Base-by-base conservation (phyloP, 164 flowering plant genomes). In the Aristolochia contorta region DNA sequence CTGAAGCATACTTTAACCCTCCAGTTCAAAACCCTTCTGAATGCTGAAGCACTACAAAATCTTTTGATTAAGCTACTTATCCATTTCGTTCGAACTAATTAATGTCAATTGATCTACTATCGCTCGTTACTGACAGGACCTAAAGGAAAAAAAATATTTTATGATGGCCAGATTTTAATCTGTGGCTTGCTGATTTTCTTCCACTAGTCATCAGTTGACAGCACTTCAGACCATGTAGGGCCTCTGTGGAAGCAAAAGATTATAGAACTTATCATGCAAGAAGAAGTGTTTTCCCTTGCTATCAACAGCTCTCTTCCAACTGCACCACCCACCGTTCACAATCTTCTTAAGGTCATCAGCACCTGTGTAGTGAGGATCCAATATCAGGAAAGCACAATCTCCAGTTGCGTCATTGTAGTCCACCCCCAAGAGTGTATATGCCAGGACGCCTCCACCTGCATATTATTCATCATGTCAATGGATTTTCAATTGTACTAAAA, bases 391-490 rank as follows among this genome's bases (percentile, higher is more conserved):
- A 25, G 91, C 98, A 53, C 89, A 87, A 64, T 93, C 97, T n/a
- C 97, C 98, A 22, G 79, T 89, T 46, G 77, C 75, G 6, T 87
- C 96, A 49, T 84, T 86, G 79, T 82, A 93, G 68, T 93, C 96
- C 25, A 93, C 86, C 59, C 98, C 97, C 74, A 93, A 61, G 16
- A 93, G 88, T 2, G 96, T 87, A 69, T 93, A 89, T 21, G 96
- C 98, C 65, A 89, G 91, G 69, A 92, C 97, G 60, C 98, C 97
- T 43, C 98, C 98, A 71, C 98, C 98, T 89, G 85, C 72, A 75
- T 37, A 27, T 54, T 16, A 53, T 37, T 37, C 12, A 37, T 37
- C 43, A 37, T 37, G 43, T 37, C 10, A 37, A 10, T 37, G 43
- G 7, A 37, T 37, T 4, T 37, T 37, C 43, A 27, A 27, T 2